phyloP scores from a whole-genome alignment of 805 yeast genomes.

The Naumovozyma baii region DNA sequence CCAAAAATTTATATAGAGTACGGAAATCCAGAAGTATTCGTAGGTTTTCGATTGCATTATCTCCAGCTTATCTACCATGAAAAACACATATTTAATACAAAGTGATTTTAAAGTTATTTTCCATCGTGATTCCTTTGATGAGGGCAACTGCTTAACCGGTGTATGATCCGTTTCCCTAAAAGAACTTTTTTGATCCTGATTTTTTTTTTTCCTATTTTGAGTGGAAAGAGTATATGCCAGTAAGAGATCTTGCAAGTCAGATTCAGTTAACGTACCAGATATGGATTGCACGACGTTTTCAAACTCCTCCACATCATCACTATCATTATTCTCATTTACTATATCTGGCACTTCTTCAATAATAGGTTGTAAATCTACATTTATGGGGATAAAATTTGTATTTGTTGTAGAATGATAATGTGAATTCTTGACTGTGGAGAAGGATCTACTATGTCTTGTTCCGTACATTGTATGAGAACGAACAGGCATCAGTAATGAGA shows the following conservation, averaged over 20 bases:
- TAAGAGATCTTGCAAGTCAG: conserved; percentile 11
- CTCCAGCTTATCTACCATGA: conserved; percentile 8
- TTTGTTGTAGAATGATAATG: conserved; percentile 1
- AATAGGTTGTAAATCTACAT: conserved; percentile 3
- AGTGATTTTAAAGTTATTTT: conserved; percentile 4
- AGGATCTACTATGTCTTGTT: conserved; percentile 13
- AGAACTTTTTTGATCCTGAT: conserved; percentile 1
- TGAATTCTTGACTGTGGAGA: conserved; percentile 5
- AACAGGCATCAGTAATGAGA: neutral
- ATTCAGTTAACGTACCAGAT: conserved; percentile 6
- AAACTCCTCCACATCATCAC: conserved; percentile 3
- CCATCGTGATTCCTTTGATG: neutral
- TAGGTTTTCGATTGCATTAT: conserved; percentile 12
- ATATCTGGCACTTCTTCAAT: neutral
- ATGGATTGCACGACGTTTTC: neutral
- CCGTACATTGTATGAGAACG: conserved; percentile 2
- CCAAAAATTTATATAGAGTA: conserved; percentile 17
- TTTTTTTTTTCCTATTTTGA: neutral
- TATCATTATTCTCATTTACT: conserved; percentile 5
- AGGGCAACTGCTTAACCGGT: neutral
- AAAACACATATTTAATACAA: conserved; percentile 8
- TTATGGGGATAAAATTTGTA: conserved; percentile 3
- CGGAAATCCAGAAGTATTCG: conserved; percentile 17
- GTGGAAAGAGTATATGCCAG: conserved; percentile 5
- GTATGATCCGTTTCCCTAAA: neutral